Conservation (phyloP, 2,329 filamentous ascomycete genomes). For the Colletotrichum eleusines region DNA sequence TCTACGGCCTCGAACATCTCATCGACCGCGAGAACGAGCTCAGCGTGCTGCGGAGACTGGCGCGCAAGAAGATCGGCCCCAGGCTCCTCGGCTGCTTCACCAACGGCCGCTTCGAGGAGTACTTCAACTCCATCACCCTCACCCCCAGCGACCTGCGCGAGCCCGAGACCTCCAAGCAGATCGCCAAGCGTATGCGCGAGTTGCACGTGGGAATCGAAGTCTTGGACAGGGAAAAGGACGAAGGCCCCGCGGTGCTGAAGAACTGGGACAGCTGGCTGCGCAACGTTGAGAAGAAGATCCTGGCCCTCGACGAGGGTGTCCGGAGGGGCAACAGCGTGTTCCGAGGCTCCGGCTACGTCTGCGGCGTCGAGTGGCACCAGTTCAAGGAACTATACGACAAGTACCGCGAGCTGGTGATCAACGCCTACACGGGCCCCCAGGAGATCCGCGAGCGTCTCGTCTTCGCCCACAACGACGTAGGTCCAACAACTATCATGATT, state of each 20-base stretch:
- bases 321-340: slow-evolving; percentile 48
- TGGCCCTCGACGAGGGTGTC: slow-evolving; percentile 70
- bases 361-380: slow-evolving; percentile 83
- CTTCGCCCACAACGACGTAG: slow-evolving; percentile 97
- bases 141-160: slow-evolving; percentile 81
- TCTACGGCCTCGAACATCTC: slow-evolving; percentile 95
- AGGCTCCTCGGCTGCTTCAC: slow-evolving; percentile 90
- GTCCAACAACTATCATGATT: slow-evolving; percentile 48
- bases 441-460: slow-evolving; percentile 81
- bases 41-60: slow-evolving; percentile 85
- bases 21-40: slow-evolving; percentile 95
- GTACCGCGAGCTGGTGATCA: slow-evolving; percentile 81
- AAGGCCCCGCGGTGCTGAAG: slow-evolving; percentile 85
- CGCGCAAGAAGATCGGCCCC: slow-evolving; percentile 92
- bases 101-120: slow-evolving; percentile 97
- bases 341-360: slow-evolving; percentile 72
- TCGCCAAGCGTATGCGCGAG: slow-evolving; percentile 97
- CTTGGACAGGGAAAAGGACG: slow-evolving; percentile 79
- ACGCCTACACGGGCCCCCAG: slow-evolving; percentile 75
- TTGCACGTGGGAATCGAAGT: slow-evolving; percentile 94
- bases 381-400: slow-evolving; percentile 82
- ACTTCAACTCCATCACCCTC: slow-evolving; percentile 85
- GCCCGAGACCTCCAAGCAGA: slow-evolving; percentile 87
- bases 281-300: slow-evolving; percentile 71
- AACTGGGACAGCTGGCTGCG: slow-evolving; percentile 96